Evolutionary conservation across 148 eudicot species (phyloP), one percentile per base, ranked within the genome.

Genomic region (Camellia sinensis): DNA sequence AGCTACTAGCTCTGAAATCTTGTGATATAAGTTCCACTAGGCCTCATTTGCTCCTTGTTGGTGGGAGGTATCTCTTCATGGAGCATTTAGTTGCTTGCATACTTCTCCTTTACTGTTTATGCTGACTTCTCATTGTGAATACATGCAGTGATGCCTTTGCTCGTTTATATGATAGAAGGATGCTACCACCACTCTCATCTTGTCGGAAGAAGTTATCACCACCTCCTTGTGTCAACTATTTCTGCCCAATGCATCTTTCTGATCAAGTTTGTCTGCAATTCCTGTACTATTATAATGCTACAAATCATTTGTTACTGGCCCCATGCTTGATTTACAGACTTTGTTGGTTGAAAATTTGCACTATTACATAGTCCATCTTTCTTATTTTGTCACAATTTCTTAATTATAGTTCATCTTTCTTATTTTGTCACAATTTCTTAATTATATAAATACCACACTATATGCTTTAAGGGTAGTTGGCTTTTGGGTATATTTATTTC

Each of bases 21-120:
- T 93, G 94, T 86, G 99, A 93, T 84, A 91, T 93, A 85, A 93
- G 89, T 79, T 67, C 86, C 8, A 89, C 94, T 18, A 91, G 95
- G 91, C 98, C 99, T 80, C 97, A 96, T 91, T 83, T 93, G 54
- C 97, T 96, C 83, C 91, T 96, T 78, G 97, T 96, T 79, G 99
- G 99, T 65, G 99, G 99, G 86, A 96, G 99, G 99, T 93, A 88
- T 17, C 61, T 71, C 21, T 10, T 63, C 50, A 14, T 64, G 15
- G 21, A 66, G 18, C 44, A 71, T 66, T 70, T 54, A 10, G 17
- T 71, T 76, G 45, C 45, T 9, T 44, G 12, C 3, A 11, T 73
- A 4, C 13, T 50, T 56, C 22, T 14, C 37, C 45, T 52, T 19
- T 62, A 17, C 13, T 76, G 43, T 18, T 67, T 52, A 73, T 81